Evolutionary conservation across 2,329 filamentous ascomycete species (phyloP), one percentile per base, ranked within the genome.

Genomic region (Ascocoryne sarcoides): DNA sequence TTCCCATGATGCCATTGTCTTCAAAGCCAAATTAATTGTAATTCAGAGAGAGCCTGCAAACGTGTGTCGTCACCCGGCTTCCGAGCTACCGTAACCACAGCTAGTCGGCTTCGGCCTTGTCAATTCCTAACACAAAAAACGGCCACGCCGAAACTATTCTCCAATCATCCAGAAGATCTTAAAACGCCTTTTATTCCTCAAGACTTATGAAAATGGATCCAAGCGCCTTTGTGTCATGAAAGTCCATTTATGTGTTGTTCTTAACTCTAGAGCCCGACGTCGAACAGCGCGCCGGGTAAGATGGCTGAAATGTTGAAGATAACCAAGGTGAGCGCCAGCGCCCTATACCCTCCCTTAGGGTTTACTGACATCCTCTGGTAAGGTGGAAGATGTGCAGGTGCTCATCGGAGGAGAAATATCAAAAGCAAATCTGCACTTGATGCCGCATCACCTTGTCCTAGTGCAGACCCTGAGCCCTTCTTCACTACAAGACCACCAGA

Each of bases 351-450:
- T 33, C 32, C 7, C 23, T 7, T 19, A 39, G 36, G 16, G 21
- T 32, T 31, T 10, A 42, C 45, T 51, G 32, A 51, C 39, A 21
- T 17, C 26, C 34, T 31, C 5, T 17, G 42, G 19, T 39, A 73
- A 56, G 73, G 71, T 79, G 53, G 74, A 84, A 46, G 64, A 74
- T 58, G 76, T 81, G 42, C 71, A 76, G 48, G 72, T 75, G 54
- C 69, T 75, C 48, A 70, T 70, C 49, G 69, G 70, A 39, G 78
- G 77, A 54, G 68, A 74, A 50, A 68, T 69, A 37, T 71, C 71
- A 21, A 64, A 63, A 17, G 76, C 75, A 46, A 75, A 70, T 45
- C 63, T 82, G 39, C 72, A 76, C 54, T 65, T 82, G 41, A 77
- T 75, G 47, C 69, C 77, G 55, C 78, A 76, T 60, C 79, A 83